Percentiles rank a stretch among this genome's conserved stretches.
These are phyloP conservation scores for Teunomyces panamensis DNA, from an alignment of 805 yeast species.

Conservation along the genomic window DNA sequence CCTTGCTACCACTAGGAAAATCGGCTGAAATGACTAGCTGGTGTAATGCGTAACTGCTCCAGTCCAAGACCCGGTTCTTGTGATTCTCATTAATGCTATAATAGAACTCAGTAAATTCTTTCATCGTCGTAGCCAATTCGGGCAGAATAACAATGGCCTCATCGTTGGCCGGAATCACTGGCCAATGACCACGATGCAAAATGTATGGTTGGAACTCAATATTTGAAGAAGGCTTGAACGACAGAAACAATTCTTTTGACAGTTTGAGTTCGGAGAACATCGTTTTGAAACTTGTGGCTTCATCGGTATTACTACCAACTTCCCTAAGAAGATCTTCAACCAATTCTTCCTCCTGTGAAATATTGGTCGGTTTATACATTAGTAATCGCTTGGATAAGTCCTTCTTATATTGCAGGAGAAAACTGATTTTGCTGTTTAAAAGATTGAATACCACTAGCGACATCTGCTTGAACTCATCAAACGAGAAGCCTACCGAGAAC, in stretches of 20 bases:
- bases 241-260: conserved; percentile 12
- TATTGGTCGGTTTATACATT: conserved; percentile 17
- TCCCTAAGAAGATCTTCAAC: conserved; percentile 20
- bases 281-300: conserved; percentile 21
- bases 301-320: conserved; percentile 32
- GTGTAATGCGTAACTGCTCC: conserved; percentile 43
- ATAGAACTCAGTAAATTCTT: conserved; percentile 20
- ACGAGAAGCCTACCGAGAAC: conserved; percentile 10
- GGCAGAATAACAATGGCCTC: conserved; percentile 23
- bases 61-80: conserved; percentile 31
- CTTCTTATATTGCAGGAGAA: conserved; percentile 27
- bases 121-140: conserved; percentile 15
- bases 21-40: conserved; percentile 31
- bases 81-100: conserved; percentile 17
- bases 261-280: conserved; percentile 34
- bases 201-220: conserved; percentile 31
- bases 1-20: conserved; percentile 31
- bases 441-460: conserved; percentile 29
- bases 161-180: conserved; percentile 30
- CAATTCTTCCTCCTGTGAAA: conserved; percentile 20
- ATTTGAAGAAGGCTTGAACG: neutral
- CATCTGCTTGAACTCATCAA: conserved; percentile 15
- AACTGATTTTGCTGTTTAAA: conserved; percentile 31
- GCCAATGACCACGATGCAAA: conserved; percentile 38
- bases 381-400: conserved; percentile 39